Conservation (phyloP, 2,329 filamentous ascomycete species). For the Beauveria asiatica region DNA sequence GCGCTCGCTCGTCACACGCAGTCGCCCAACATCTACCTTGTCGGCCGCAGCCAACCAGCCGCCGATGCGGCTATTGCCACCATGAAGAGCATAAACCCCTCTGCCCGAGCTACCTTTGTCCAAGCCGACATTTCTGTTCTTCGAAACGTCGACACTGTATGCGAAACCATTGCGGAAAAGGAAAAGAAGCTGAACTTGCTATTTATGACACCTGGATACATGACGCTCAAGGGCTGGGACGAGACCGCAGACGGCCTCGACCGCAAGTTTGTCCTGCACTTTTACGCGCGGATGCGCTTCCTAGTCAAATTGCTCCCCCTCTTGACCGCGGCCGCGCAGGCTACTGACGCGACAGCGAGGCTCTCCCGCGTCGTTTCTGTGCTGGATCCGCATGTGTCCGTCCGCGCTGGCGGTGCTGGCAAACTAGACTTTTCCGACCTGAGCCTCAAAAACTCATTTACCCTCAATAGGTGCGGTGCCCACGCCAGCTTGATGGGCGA, state of each 20-base stretch:
- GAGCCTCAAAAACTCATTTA: conserved; percentile 21
- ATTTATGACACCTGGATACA: conserved; percentile 29
- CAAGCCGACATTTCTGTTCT: conserved; percentile 38
- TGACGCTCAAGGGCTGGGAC: conserved; percentile 16
- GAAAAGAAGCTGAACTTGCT: conserved; percentile 35
- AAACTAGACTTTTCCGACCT: conserved; percentile 37
- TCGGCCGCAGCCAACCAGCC: conserved; percentile 28
- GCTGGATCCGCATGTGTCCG: conserved; percentile 20
- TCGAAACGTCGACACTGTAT: conserved; percentile 37
- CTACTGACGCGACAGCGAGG: background rate
- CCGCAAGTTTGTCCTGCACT: conserved; percentile 38
- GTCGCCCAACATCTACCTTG: conserved; percentile 37
- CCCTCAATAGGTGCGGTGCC: conserved; percentile 20
- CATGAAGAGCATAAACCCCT: background rate
- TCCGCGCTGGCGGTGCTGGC: conserved; percentile 17
- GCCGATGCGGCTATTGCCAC: conserved; percentile 17
- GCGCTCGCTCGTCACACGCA: conserved; percentile 31
- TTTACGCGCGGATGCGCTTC: conserved; percentile 50
- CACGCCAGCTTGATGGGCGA: conserved; percentile 39
- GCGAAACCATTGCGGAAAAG: conserved; percentile 30
- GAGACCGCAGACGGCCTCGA: conserved; percentile 49
- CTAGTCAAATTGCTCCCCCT: conserved; percentile 46
- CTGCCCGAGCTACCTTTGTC: conserved; percentile 29
- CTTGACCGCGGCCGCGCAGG: conserved; percentile 24
- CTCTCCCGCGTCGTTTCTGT: conserved; percentile 40